Percentiles rank a stretch among this genome's conserved stretches.
Conservation (phyloP, 129 eudicot genomes). For the Heracleum sosnowskyi region DNA sequence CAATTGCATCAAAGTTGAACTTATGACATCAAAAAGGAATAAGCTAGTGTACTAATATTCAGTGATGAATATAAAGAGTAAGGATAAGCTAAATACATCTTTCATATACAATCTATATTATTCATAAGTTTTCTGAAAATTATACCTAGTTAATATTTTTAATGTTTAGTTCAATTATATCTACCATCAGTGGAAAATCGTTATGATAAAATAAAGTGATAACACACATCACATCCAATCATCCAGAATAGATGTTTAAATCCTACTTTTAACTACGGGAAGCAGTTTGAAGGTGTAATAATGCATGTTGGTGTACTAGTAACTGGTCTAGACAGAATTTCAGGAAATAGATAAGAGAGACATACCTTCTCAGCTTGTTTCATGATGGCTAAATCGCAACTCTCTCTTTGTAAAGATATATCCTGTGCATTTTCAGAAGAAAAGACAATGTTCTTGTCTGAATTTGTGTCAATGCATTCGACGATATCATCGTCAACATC, state of each 20-base stretch:
- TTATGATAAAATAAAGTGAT: background rate
- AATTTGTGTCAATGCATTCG: constrained; percentile 2
- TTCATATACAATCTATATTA: background rate
- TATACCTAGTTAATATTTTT: too few relatives aligned
- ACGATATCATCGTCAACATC: constrained; percentile 3
- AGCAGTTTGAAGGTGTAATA: background rate
- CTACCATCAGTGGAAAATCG: background rate
- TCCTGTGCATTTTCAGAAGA: constrained; percentile 15
- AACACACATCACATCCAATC: too few relatives aligned
- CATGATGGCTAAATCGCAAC: constrained; percentile 7
- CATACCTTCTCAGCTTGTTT: constrained; percentile 3
- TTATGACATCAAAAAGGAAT: background rate
- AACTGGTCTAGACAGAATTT: background rate
- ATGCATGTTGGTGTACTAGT: background rate
- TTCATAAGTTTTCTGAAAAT: background rate
- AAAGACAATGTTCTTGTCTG: constrained; percentile 7
- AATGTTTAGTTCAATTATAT: too few relatives aligned
- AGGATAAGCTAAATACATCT: background rate
- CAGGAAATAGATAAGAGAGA: background rate
- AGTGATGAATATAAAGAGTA: background rate
- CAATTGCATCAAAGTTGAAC: background rate
- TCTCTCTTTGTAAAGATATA: background rate
- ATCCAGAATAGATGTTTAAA: background rate
- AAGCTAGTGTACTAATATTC: background rate
- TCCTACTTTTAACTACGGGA: background rate